Conservation (phyloP, 495 filamentous ascomycete genomes). For the Bacidia rubella region DNA sequence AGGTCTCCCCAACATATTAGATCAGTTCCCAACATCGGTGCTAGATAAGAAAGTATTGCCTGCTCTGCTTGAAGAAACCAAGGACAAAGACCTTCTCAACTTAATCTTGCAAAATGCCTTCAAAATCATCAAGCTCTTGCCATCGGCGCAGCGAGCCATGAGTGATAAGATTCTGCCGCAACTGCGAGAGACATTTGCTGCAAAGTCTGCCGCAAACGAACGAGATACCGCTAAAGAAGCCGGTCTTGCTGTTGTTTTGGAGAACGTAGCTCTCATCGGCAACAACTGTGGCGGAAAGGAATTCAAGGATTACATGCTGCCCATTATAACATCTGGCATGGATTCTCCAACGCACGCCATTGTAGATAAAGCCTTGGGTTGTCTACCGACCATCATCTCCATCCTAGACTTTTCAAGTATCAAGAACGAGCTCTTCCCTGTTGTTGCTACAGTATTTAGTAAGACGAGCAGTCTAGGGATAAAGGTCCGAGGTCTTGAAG, state of each 20-base stretch:
- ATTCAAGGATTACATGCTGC: slow-evolving; percentile 82
- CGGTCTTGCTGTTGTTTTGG: slow-evolving; percentile 75
- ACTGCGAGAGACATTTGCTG: slow-evolving; percentile 68
- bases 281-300: slow-evolving; percentile 77
- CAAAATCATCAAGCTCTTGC: slow-evolving; percentile 63
- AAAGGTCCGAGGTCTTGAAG: slow-evolving; percentile 81
- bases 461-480: slow-evolving; percentile 86
- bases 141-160: slow-evolving; percentile 62
- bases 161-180: slow-evolving; percentile 72
- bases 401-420: slow-evolving; percentile 89
- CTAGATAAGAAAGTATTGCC: slow-evolving; percentile 90
- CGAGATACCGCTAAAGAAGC: slow-evolving; percentile 76
- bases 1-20: slow-evolving; percentile 70
- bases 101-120: slow-evolving; percentile 84
- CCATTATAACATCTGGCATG: slow-evolving; percentile 64
- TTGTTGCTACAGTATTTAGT: slow-evolving; percentile 77
- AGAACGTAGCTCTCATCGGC: slow-evolving; percentile 62
- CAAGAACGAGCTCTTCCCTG: slow-evolving; percentile 88
- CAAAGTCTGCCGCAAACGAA: slow-evolving; percentile 40
- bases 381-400: slow-evolving; percentile 58
- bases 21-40: slow-evolving; percentile 81
- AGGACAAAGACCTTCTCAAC: slow-evolving; percentile 73
- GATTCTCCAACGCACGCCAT: slow-evolving; percentile 80
- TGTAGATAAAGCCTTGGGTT: slow-evolving; percentile 69
- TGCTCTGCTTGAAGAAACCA: slow-evolving; percentile 77